Conservation (phyloP, 2,329 filamentous ascomycete species). For the Pyrenophora tritici-repentis region DNA sequence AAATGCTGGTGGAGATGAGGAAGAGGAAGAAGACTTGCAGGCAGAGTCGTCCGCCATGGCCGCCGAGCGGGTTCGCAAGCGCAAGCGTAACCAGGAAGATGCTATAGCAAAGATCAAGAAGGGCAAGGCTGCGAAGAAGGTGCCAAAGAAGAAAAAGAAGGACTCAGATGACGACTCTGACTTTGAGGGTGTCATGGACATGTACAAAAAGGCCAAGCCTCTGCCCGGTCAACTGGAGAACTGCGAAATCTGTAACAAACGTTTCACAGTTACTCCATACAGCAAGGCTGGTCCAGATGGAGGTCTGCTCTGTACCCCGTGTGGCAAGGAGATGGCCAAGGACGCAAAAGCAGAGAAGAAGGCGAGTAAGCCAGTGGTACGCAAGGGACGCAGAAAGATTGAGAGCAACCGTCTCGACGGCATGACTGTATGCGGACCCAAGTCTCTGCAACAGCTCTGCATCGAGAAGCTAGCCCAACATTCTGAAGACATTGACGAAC, state of each 20-base stretch:
- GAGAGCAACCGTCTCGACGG: conserved; percentile 88
- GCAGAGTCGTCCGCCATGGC: conserved; percentile 48
- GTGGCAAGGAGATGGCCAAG: conserved; percentile 74
- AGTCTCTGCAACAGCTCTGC: conserved; percentile 69
- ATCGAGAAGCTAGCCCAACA: conserved; percentile 67
- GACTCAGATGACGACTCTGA: conserved; percentile 52
- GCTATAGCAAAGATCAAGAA: conserved; percentile 50
- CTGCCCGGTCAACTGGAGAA: conserved; percentile 87
- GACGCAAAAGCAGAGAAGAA: conserved; percentile 66
- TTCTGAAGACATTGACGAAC: conserved; percentile 67
- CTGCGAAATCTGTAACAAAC: conserved; percentile 81
- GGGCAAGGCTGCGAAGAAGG: conserved; percentile 57
- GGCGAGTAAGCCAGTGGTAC: conserved; percentile 61
- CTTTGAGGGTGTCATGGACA: conserved; percentile 56
- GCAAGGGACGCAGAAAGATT: conserved; percentile 71
- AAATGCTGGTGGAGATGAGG: conserved; percentile 43
- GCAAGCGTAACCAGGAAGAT: conserved; percentile 62
- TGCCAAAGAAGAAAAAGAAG: conserved; percentile 51
- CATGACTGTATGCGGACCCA: conserved; percentile 66
- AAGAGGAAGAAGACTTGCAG: conserved; percentile 41
- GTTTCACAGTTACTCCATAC: conserved; percentile 92
- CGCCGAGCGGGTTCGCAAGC: conserved; percentile 57
- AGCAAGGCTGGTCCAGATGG: conserved; percentile 81
- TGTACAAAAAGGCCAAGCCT: conserved; percentile 63
- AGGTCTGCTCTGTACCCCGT: conserved; percentile 81